phyloP scores from a whole-genome alignment of 176 grass and related monocot genomes.

The Oryza glaberrima region DNA sequence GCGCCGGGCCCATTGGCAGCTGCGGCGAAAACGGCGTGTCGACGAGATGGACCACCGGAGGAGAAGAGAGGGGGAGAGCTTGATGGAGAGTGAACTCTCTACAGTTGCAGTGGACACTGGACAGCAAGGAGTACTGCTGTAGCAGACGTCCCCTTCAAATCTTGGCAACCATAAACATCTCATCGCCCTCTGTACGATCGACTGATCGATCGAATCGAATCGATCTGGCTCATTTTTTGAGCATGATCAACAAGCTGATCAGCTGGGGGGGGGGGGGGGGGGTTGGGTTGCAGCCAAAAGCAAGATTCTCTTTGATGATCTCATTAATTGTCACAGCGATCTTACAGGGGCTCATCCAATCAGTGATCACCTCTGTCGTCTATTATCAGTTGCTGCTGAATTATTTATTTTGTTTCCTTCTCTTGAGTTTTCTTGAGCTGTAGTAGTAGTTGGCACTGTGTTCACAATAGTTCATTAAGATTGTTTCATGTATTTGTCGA shows the following conservation, averaged over 20 bases:
- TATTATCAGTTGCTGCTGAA: background rate
- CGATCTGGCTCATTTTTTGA: conserved; percentile 29
- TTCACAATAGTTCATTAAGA: background rate
- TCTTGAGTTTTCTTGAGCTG: background rate
- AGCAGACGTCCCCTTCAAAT: conserved; percentile 50
- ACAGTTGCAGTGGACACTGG: background rate
- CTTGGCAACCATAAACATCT: conserved; percentile 43
- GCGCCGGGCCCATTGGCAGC: background rate
- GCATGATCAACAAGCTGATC: background rate
- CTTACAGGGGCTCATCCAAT: conserved; percentile 33
- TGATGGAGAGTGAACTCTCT: conserved; percentile 26
- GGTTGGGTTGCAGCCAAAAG: conserved; percentile 41
- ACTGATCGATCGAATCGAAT: conserved; percentile 18
- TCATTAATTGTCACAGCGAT: conserved; percentile 7
- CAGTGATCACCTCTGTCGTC: conserved; percentile 16
- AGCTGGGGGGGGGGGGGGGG: background rate
- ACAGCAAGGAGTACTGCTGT: conserved; percentile 8
- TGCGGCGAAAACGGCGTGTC: conserved; percentile 31
- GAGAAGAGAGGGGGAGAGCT: background rate
- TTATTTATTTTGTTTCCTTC: background rate
- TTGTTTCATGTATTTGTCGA: background rate
- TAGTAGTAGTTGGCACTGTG: background rate
- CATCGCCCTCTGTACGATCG: conserved; percentile 37
- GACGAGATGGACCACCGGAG: background rate
- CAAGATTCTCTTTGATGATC: conserved; percentile 39